Evolutionary conservation across 1,139 yeast genomes (phyloP), one percentile per base, ranked within the genome.

Genomic region (Casaregolazyma lundiana): DNA sequence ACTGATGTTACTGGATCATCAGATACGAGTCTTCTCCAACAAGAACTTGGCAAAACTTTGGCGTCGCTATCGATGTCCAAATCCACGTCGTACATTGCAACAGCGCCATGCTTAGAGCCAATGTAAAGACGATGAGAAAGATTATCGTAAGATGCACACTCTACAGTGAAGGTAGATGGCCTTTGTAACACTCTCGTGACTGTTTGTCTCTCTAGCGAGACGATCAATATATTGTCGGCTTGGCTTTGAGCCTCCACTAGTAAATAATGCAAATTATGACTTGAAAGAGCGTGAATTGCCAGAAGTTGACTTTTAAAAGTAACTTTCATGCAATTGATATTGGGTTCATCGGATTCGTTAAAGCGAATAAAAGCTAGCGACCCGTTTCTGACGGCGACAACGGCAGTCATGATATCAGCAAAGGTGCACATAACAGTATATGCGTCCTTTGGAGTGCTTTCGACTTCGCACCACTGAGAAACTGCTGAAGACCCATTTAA

Each of bases 1-100:
- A 84, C 65, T 0, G 81, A 73, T 0, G 95, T 80, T 3, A 84
- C 77, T 0, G 94, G 78, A 57, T 87, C 96, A n/a, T 94, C 94
- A 1, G 78, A 70, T 11, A 79, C 72, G 9, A 84, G 56, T 53
- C 80, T 80, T 53, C 78, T 75, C 68, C 75, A 76, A 13, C 75
- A 56, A 1, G 61, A 56, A 2, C 59, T 45, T 20, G 58, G 49
- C 62, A 57, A 49, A 6, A 41, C 21, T 18, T 21, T 39, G 50
- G 4, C 68, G 58, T 29, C 47, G 4, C 52, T 55, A 2, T 51
- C 52, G 4, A 59, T 56, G 1, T 55, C 41, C 5, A 56, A 54
- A 0, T 50, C 46, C 11, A 81, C 56, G 44, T 75, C 70, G 56
- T 80, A 85, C 1, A 80, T 62, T 4, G 81, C 79, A 7, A 87